Percentiles rank a stretch among this genome's conserved stretches.
These are phyloP conservation scores for Phytophthora cryptogea DNA, from an alignment of 352 stramenopile genomes.

Conservation along the genomic window DNA sequence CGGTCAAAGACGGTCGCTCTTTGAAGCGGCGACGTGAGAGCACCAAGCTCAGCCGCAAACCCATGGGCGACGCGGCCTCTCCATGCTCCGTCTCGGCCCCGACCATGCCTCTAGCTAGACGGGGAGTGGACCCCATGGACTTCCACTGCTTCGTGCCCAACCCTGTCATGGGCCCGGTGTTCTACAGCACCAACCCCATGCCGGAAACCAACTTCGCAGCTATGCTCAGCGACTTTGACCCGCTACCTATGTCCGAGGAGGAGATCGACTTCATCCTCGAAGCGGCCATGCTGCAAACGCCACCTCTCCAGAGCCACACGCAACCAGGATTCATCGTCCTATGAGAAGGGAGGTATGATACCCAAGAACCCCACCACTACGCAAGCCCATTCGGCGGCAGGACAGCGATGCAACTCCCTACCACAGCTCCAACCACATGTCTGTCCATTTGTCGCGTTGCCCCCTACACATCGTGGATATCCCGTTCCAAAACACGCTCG, in stretches of 20 bases:
- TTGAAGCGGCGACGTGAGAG: conserved; percentile 35
- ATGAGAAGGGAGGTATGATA: conserved; percentile 12
- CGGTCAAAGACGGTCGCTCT: conserved; percentile 30
- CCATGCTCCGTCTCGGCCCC: conserved; percentile 29
- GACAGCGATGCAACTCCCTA: background rate
- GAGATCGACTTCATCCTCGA: conserved; percentile 55
- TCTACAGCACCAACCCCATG: conserved; percentile 10
- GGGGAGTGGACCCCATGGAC: conserved; percentile 34
- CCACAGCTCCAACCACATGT: conserved; percentile 4
- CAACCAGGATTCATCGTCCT: conserved; percentile 28
- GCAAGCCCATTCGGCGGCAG: conserved; percentile 1
- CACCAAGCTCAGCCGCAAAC: conserved; percentile 10
- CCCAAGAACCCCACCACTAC: background rate
- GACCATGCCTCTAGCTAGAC: conserved; percentile 3
- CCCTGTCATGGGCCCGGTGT: conserved; percentile 3
- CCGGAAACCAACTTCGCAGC: conserved; percentile 26
- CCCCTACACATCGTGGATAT: conserved; percentile 1
- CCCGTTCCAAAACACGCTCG: conserved; percentile 11
- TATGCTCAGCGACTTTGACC: conserved; percentile 37
- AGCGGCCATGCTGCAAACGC: conserved; percentile 28
- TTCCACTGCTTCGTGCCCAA: conserved; percentile 34
- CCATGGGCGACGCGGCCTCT: conserved; percentile 8
- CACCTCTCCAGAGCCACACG: conserved; percentile 19
- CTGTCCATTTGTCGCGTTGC: background rate
- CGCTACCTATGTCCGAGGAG: conserved; percentile 44